These are phyloP conservation scores for Fremontodendron californicum DNA, from an alignment of 345 rosid genomes.

Conservation along the genomic window DNA sequence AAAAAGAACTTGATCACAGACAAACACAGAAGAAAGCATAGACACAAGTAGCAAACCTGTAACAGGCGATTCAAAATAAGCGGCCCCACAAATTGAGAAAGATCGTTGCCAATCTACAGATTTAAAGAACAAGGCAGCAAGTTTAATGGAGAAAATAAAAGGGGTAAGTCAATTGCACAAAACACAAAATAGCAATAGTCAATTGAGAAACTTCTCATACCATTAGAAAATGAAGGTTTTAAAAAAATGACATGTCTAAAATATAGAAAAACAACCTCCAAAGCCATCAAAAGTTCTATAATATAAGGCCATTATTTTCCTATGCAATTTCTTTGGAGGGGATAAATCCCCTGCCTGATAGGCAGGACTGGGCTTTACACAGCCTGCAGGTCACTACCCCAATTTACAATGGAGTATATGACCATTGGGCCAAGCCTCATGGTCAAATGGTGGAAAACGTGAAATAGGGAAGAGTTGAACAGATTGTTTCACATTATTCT, in stretches of 20 bases:
- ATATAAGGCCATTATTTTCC: not conserved
- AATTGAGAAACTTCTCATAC: not conserved
- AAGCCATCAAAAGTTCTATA: not conserved
- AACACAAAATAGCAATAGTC: not conserved
- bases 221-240: not conserved
- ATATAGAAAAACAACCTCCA: not conserved
- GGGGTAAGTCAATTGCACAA: slow-evolving; percentile 11
- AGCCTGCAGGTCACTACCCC: not conserved
- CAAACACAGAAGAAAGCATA: not conserved
- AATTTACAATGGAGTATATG: not conserved
- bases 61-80: slow-evolving; percentile 75
- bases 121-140: slow-evolving; percentile 8
- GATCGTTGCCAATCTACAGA: slow-evolving; percentile 80
- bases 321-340: not conserved
- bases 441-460: not conserved
- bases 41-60: slow-evolving; percentile 50
- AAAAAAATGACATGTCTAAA: not conserved
- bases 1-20: not conserved
- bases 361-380: not conserved
- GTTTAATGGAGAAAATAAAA: slow-evolving; percentile 17
- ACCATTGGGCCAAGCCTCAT: not conserved
- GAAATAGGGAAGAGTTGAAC: not conserved
- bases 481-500: not conserved
- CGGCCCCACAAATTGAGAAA: slow-evolving; percentile 95
- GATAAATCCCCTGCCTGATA: not conserved